Base-by-base conservation (phyloP, 2,329 filamentous ascomycete species). In the Aureobasidium sp. region DNA sequence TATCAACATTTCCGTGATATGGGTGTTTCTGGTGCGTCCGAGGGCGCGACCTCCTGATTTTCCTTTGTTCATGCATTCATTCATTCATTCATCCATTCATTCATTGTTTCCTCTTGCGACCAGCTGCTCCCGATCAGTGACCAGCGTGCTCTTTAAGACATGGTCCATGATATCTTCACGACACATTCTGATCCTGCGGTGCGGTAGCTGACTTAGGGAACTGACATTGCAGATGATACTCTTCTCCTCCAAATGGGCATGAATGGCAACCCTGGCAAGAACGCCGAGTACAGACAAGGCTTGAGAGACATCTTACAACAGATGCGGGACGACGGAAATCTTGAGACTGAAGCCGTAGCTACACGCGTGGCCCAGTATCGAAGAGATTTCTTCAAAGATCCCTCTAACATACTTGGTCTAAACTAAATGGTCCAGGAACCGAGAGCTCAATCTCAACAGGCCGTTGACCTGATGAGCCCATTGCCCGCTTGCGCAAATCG, bases 1-100 rank as follows among this genome's bases (percentile, higher is more conserved):
- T 87, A 78, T 66, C 87, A 97, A 78, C 94, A 99, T 77, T 92
- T 96, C 72, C 80, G 82, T 68, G 80, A 84, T 64, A 88, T 93
- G 77, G 79, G 78, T 70, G 78, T 90, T 71, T 84, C 82, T 76
- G 90, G 90, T 95, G 83, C 84, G 89, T 90, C 73, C 68, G 63
- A 64, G 67, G 64, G 52, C 47, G 20, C 63, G 65, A 36, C 60
- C 65, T 63, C 62, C 65, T 67, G 63, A 53, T 64, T 68, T 44
- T 64, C 60, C 36, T 47, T 64, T 62, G 44, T 56, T 44, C 34
- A 52, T 36, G n/a, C 41, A 29, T 55, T n/a, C 51, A 29, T 46
- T 12, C 41, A 23, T 44, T 5, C 41, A 17, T 41, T 46, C 20
- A 20, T 20, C 20, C 20, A 20, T 20, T 20, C 20, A 20, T 20